Conservation (phyloP, 805 yeast genomes). For the Candida koratica region DNA sequence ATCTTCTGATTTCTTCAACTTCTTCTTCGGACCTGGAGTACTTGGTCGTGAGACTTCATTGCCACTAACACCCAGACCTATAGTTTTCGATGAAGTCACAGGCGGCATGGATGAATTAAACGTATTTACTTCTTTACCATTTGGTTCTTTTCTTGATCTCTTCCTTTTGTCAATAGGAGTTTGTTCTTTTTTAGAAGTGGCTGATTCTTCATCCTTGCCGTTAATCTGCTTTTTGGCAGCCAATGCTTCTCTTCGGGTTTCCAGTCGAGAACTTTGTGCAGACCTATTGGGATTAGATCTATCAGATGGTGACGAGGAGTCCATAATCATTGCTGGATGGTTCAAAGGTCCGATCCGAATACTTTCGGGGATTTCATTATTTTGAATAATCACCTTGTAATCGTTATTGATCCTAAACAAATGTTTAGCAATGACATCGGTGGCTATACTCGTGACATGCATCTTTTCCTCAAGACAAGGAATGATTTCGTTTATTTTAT, state of each 20-base stretch:
- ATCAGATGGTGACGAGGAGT: slow-evolving; percentile 46
- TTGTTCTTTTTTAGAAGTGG: slow-evolving; percentile 14
- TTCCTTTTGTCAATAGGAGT: slow-evolving; percentile 20
- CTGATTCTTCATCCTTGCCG: slow-evolving; percentile 19
- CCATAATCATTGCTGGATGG: slow-evolving; percentile 86
- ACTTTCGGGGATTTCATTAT: slow-evolving; percentile 76
- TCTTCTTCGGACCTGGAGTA: slow-evolving; percentile 20
- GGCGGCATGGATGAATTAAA: slow-evolving; percentile 4
- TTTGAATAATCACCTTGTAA: slow-evolving; percentile 64
- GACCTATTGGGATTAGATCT: slow-evolving; percentile 41
- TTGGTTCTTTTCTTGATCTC: slow-evolving; percentile 13
- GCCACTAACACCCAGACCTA: slow-evolving; percentile 1
- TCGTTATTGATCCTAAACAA: slow-evolving; percentile 74
- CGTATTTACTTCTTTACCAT: slow-evolving; percentile 2
- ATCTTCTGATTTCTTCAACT: slow-evolving; percentile 20
- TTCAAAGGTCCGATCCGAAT: slow-evolving; percentile 74
- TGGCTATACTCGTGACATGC: slow-evolving; percentile 92
- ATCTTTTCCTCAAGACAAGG: slow-evolving; percentile 95
- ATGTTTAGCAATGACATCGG: slow-evolving; percentile 69
- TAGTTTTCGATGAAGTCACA: not conserved
- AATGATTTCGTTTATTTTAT: slow-evolving; percentile 61
- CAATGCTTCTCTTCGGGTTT: slow-evolving; percentile 85
- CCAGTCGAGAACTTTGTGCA: slow-evolving; percentile 74
- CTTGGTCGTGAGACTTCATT: slow-evolving; percentile 16
- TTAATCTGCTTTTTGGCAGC: slow-evolving; percentile 76